Evolutionary conservation across 2,329 filamentous ascomycete species (phyloP).

Genomic region (Aureobasidium namibiae): DNA sequence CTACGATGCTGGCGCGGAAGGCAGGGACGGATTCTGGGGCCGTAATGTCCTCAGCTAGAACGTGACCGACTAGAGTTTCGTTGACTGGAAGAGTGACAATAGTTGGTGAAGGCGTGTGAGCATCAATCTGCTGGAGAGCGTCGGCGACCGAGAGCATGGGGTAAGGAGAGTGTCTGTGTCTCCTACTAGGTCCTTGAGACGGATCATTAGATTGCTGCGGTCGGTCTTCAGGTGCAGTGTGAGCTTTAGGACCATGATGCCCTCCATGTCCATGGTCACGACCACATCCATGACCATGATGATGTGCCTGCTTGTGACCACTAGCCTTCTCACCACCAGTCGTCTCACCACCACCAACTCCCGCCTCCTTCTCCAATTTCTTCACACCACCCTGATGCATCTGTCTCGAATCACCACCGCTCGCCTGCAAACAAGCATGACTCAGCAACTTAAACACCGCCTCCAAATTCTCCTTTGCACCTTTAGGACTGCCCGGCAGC

Average conservation of each 20-base stretch:
- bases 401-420: conserved; percentile 69
- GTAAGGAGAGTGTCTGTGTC: conserved; percentile 81
- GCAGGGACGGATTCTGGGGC: conserved; percentile 81
- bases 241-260: conserved; percentile 50
- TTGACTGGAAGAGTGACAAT: conserved; percentile 54
- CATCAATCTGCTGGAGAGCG: conserved; percentile 63
- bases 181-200: conserved; percentile 51
- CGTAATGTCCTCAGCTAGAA: conserved; percentile 74
- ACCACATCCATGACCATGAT: conserved; percentile 28
- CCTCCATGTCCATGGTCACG: conserved; percentile 55
- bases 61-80: conserved; percentile 59
- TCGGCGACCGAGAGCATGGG: conserved; percentile 83
- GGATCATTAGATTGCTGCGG: conserved; percentile 52
- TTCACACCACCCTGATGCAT: conserved; percentile 75
- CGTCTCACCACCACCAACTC: conserved; percentile 40
- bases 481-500: conserved; percentile 88
- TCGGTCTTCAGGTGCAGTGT: conserved; percentile 56
- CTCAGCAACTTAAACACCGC: conserved; percentile 83
- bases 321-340: not conserved
- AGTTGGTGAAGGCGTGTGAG: conserved; percentile 60
- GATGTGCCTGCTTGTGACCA: conserved; percentile 38
- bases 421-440: conserved; percentile 86
- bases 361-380: conserved; percentile 77
- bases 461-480: conserved; percentile 86
- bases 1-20: conserved; percentile 91